Evolutionary conservation across 2,329 filamentous ascomycete species (phyloP), one percentile per base, ranked within the genome.

Genomic region (Blastomyces percursus): DNA sequence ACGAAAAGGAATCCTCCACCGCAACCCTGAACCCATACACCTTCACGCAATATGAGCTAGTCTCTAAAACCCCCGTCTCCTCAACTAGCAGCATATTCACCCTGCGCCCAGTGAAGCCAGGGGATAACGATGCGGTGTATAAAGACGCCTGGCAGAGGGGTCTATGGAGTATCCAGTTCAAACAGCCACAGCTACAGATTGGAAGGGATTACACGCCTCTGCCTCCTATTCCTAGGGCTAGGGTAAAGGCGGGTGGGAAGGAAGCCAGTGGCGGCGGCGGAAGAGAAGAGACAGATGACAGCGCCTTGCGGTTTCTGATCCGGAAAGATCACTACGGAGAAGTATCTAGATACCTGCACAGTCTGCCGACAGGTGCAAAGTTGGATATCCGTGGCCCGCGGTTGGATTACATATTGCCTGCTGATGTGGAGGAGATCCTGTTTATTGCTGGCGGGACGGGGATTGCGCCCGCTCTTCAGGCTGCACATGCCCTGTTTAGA

Each of bases 361-460:
- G 81, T 3, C 78, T 94, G 21, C 76, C 78, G 0, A 76, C 83
- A 1, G 86, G 88, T 0, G 80, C 86, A 5, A 78, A 80, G 4
- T 79, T 97, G 52, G 87, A 91, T 72, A 75, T 96, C 51, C 83
- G 94, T 51, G 93, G 94, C 0, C 91, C 93, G 2, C 84, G 88
- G 67, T 73, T 84, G 0, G 90, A 93, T 56, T 90, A 87, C 65
- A 74, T 78, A 27, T 73, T 88, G 7, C 81, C 84, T 72, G 82
- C 69, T 5, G 74, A 81, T 62, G 79, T 83, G 32, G 74, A 77
- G 59, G 78, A 82, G 64, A 80, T 96, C 2, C 79, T 96, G 1
- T 96, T 97, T 70, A 78, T 97, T 27, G 94, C 92, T 1, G 94
- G 92, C 1, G 94, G 94, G 0, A 99, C 94, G 0, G 93, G 94